A percentile compares a stretch with the other conserved stretches of the same genome.
Conservation (phyloP, 2,329 filamentous ascomycete genomes). For the Fusarium neocosmosporiellum region DNA sequence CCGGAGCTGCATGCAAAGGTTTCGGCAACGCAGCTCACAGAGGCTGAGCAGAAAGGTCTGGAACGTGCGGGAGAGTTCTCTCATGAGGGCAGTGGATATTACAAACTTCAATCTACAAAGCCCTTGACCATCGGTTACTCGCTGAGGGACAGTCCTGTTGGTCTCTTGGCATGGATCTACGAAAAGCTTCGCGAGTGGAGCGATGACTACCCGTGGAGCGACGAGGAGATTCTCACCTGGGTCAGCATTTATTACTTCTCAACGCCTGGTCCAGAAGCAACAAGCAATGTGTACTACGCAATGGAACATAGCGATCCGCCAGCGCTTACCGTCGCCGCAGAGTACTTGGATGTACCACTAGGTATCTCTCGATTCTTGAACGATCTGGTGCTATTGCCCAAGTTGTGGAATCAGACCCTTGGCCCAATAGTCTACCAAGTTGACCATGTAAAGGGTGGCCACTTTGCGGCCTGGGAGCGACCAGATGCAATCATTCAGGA, state of each 20-base stretch:
- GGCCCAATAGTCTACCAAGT: conserved; percentile 69
- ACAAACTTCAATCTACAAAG: conserved; percentile 3
- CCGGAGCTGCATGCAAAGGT: neutral
- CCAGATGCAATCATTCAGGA: conserved; percentile 65
- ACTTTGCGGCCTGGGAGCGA: conserved; percentile 70
- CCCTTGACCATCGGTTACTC: conserved; percentile 5
- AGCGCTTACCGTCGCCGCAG: neutral
- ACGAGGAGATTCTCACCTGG: conserved; percentile 81
- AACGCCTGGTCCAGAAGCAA: conserved; percentile 71
- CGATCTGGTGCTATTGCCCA: conserved; percentile 66
- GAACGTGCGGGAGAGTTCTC: conserved; percentile 24
- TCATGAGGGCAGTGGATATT: conserved; percentile 5
- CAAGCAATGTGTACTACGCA: conserved; percentile 78
- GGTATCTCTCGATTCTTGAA: conserved; percentile 66
- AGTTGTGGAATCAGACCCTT: conserved; percentile 66
- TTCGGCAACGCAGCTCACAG: neutral
- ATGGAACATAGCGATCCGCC: conserved; percentile 53
- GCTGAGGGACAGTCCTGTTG: conserved; percentile 73
- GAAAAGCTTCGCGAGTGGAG: conserved; percentile 85
- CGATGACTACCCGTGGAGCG: conserved; percentile 76
- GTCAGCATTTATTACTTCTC: conserved; percentile 76
- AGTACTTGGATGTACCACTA: conserved; percentile 48
- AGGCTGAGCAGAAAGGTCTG: neutral
- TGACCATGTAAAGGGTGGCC: conserved; percentile 62
- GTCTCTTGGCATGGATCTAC: conserved; percentile 80